Conservation (phyloP, 805 yeast genomes). For the Saccharomycopsis babjevae region DNA sequence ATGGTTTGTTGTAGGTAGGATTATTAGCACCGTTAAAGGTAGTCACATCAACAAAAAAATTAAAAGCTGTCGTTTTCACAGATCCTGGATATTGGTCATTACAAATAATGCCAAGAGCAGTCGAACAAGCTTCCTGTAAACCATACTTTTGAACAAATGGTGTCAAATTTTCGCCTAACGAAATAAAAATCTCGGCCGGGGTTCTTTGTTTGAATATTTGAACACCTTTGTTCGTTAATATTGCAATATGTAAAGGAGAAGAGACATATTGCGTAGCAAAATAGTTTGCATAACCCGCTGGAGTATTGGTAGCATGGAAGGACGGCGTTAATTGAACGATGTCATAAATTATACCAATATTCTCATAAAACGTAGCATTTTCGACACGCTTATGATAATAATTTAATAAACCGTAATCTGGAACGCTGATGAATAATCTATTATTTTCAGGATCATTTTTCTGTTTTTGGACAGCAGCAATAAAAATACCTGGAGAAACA, state of each 20-base stretch:
- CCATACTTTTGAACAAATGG: constrained; percentile 75
- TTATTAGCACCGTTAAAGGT: constrained; percentile 33
- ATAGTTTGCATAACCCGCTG: constrained; percentile 76
- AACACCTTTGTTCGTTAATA: constrained; percentile 71
- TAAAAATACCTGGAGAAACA: constrained; percentile 78
- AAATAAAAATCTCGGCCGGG: constrained; percentile 67
- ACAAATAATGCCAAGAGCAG: constrained; percentile 77
- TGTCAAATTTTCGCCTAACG: constrained; percentile 58
- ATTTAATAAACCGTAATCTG: constrained; percentile 78
- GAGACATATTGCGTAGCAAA: constrained; percentile 77
- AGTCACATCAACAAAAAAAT: constrained; percentile 28
- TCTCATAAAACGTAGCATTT: constrained; percentile 66
- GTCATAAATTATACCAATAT: constrained; percentile 55
- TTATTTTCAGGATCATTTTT: constrained; percentile 23
- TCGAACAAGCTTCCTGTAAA: constrained; percentile 79
- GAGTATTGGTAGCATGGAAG: constrained; percentile 62
- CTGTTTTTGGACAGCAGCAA: constrained; percentile 43
- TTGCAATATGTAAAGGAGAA: constrained; percentile 62
- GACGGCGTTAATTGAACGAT: constrained; percentile 61
- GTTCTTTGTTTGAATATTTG: constrained; percentile 68
- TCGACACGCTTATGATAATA: constrained; percentile 63
- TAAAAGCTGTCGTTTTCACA: constrained; percentile 33
- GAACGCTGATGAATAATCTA: constrained; percentile 61
- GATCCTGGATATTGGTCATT: constrained; percentile 52
- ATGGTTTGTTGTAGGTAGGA: constrained; percentile 27